Percentiles rank a stretch among this genome's conserved stretches.
These are phyloP conservation scores for Mimosa bimucronata DNA, from an alignment of 306 rosid genomes.

Conservation along the genomic window DNA sequence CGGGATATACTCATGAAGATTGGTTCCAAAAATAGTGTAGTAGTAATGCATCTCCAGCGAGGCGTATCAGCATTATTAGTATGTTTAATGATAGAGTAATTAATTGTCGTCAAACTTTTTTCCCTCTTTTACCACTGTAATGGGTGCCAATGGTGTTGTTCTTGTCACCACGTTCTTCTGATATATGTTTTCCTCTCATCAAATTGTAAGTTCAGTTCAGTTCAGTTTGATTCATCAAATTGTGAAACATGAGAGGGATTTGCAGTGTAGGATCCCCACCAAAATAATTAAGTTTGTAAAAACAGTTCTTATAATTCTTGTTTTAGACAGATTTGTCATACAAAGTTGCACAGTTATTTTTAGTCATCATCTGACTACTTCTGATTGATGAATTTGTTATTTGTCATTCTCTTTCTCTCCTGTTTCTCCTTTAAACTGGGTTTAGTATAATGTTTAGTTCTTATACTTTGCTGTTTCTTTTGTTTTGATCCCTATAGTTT, in stretches of 20 bases:
- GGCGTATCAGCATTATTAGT: conserved; percentile 50
- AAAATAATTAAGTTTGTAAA: conserved; percentile 55
- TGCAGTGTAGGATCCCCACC: conserved; percentile 57
- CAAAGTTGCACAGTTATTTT: conserved; percentile 31
- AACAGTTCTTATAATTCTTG: conserved; percentile 40
- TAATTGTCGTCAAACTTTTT: conserved; percentile 41
- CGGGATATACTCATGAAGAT: conserved; percentile 69
- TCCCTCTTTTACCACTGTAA: conserved; percentile 52
- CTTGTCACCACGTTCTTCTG: conserved; percentile 38
- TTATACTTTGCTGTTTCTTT: too few relatives aligned
- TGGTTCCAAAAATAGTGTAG: conserved; percentile 52
- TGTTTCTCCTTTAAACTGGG: not conserved
- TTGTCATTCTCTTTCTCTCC: not conserved
- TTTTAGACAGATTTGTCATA: conserved; percentile 37
- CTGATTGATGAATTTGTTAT: not conserved
- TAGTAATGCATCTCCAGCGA: conserved; percentile 56
- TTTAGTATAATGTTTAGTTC: too few relatives aligned
- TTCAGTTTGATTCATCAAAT: conserved; percentile 56
- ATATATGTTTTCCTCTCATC: conserved; percentile 48
- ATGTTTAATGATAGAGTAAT: conserved; percentile 52
- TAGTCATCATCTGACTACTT: conserved; percentile 19
- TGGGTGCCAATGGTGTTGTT: conserved; percentile 60
- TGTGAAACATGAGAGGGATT: conserved; percentile 57
- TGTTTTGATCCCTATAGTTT: too few relatives aligned
- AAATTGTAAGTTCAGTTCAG: conserved; percentile 64